A percentile compares a stretch with the other conserved stretches of the same genome.
phyloP scores from a whole-genome alignment of 441 rosid species.

The Erodium moschatum region DNA sequence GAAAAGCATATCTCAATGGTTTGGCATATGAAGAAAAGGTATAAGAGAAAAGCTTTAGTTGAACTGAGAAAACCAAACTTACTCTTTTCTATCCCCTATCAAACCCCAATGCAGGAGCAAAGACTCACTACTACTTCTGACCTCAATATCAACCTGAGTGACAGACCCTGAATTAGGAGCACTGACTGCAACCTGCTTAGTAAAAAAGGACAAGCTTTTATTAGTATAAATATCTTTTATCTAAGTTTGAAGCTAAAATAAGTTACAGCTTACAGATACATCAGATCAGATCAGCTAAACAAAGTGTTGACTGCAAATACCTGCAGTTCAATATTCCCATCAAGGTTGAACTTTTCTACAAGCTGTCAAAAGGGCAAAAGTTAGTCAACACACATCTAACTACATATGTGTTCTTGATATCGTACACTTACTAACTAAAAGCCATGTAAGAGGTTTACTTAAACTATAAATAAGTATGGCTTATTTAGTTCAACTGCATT shows the following conservation, averaged over 20 bases:
- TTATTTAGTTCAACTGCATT: background rate
- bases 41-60: background rate
- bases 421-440: background rate
- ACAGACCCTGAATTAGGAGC: slow-evolving; percentile 31
- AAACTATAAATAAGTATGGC: background rate
- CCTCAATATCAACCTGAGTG: slow-evolving; percentile 49
- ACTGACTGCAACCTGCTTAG: slow-evolving; percentile 60
- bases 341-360: slow-evolving; percentile 60
- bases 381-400: slow-evolving; percentile 19
- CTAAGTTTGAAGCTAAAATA: background rate
- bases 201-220: slow-evolving; percentile 19
- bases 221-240: slow-evolving; percentile 16
- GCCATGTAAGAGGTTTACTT: background rate
- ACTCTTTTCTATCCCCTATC: slow-evolving; percentile 61
- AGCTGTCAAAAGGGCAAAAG: slow-evolving; percentile 42
- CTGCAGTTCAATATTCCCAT: slow-evolving; percentile 73
- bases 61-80: slow-evolving; percentile 24
- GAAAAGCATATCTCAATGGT: slow-evolving; percentile 8
- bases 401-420: background rate
- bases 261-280: slow-evolving; percentile 7
- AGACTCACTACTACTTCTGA: slow-evolving; percentile 47
- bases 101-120: slow-evolving; percentile 91
- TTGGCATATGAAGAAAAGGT: background rate
- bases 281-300: slow-evolving; percentile 14
- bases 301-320: slow-evolving; percentile 25